Evolutionary conservation across 768 basidiomycete species (phyloP), one percentile per base, ranked within the genome.

Genomic region (Mycena polygramma): DNA sequence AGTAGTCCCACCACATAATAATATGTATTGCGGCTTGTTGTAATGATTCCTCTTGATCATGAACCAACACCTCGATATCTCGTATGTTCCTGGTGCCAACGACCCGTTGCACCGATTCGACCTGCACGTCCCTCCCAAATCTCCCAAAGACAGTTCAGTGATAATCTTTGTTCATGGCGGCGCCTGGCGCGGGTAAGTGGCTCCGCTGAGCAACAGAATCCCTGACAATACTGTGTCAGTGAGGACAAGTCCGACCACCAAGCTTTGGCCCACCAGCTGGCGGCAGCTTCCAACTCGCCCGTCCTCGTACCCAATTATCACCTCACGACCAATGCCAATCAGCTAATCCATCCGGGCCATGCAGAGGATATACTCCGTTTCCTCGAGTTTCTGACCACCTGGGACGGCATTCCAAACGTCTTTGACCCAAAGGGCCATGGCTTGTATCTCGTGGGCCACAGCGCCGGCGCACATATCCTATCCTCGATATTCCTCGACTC

Each of bases 381-480:
- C 75, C 86, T 96, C 63, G 77, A 83, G 63, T 92, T 90, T 76
- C 75, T 95, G 67, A 71, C 79, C 58, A 70, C 76, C 4, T 91
- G 89, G 88, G 61, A 77, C 13, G 82, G 83, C 6, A 82, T 85
- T 7, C 41, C 72, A 10, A 73, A 61, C 35, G 20, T 68, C 22
- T 76, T 79, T 1, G 35, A 73, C 30, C 70, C 63, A 30, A 61
- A 73, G 37, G 86, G 85, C 62, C 83, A 87, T 75, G 79, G 83
- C 26, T 76, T 95, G 52, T 86, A 88, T 79, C 82, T 94, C 51
- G 82, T 94, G 30, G 94, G 93, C 15, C 94, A 95, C 79, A 94
- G 93, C 79, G 94, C 92, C 80, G 85, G 91, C 69, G 92, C 94
- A 1, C 94, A 96, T 78, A 95, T 95, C 85, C 81, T 95, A 14